A percentile compares a stretch with the other conserved stretches of the same genome.
Evolutionary conservation across 345 rosid genomes (phyloP).

Genomic region (Mercurialis annua): DNA sequence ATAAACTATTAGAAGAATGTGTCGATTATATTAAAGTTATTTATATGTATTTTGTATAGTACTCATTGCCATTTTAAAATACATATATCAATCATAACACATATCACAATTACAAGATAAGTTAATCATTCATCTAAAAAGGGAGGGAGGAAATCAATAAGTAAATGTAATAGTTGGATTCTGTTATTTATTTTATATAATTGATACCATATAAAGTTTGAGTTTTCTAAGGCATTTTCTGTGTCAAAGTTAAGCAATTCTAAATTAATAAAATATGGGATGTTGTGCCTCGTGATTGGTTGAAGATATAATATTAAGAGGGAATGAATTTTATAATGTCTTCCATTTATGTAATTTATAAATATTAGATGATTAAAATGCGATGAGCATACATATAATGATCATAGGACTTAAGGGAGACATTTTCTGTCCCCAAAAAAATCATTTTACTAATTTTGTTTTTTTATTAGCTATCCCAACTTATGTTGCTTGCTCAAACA

Average conservation of each 20-base stretch:
- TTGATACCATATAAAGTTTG: background rate
- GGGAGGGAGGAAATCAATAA: background rate
- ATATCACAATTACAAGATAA: background rate
- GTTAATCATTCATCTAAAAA: slow-evolving; percentile 1
- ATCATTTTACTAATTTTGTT: background rate
- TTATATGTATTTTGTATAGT: background rate
- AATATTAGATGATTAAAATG: background rate
- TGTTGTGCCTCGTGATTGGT: background rate
- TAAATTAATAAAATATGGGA: background rate
- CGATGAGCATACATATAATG: background rate
- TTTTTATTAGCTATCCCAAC: background rate
- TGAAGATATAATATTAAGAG: background rate
- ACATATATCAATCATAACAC: slow-evolving; percentile 7
- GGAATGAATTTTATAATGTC: background rate
- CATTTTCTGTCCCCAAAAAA: too few species aligned
- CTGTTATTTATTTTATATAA: background rate
- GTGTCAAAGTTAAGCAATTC: too few species aligned
- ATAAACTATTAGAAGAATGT: background rate
- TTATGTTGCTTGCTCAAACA: background rate
- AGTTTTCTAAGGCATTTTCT: too few species aligned
- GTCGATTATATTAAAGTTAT: background rate
- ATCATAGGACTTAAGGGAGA: too few species aligned
- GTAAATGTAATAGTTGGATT: slow-evolving; percentile 1
- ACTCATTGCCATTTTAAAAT: background rate
- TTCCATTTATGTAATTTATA: too few species aligned